Evolutionary conservation across 768 basidiomycete genomes (phyloP), one percentile per base, ranked within the genome.

Genomic region (Chalciporus piperatus): DNA sequence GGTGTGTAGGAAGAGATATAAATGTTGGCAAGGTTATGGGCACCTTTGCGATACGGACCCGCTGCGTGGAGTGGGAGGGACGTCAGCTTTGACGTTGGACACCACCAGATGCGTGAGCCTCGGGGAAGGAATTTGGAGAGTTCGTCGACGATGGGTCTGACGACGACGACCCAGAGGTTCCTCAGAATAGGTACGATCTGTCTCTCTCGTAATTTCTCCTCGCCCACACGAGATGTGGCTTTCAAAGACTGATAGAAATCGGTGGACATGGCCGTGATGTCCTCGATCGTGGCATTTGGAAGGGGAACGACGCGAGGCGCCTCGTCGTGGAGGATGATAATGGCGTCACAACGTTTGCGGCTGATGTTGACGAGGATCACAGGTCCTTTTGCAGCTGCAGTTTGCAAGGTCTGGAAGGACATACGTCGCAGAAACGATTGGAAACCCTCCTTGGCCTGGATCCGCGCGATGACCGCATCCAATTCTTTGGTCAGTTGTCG

Each of bases 291-390:
- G 11, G 56, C 47, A 23, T 48, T 14, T 1, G 53, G 55, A 30
- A 66, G 64, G 9, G 60, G 57, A 6, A 66, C 52, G 19, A 55
- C 54, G 38, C 51, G 58, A 0, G 63, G 66, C 2, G 56, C 30
- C 9, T 50, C 51, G 10, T 57, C 51, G 11, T 58, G 38, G n/a
- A 60, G 38, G 20, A 75, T 58, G 12, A 74, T 68, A 23, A 77
- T 27, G 0, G 72, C 74, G 50, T 77, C 72, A 33, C 72, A 76
- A 17, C 71, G 60, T 32, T 23, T 50, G 10, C 28, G 22, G 50
- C 62, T 56, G 22, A 65, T 52, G 35, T 75, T 76, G 41, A 76
- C 58, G 14, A 77, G 50, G 17, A 74, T 67, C n/a, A 72, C 62
- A 6, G 72, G 71, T 3, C 71, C 72, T 2, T 53, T 60, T 1